Evolutionary conservation across 176 grass and related monocot genomes (phyloP), one percentile per base, ranked within the genome.

Genomic region (Musa troglodytarum): DNA sequence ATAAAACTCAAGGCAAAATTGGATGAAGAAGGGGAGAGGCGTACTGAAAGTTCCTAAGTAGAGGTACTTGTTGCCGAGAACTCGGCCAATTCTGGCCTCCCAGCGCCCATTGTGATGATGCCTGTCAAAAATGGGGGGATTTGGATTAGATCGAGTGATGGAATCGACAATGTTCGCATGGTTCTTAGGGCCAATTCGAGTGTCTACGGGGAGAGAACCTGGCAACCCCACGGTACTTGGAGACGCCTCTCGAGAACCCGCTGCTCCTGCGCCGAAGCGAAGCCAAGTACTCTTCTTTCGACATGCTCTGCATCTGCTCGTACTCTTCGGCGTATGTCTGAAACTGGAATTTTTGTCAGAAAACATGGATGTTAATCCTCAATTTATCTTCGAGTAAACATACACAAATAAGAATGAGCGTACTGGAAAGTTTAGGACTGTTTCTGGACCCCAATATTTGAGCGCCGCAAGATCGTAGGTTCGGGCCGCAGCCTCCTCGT

Each of bases 171-270:
- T 43, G 34, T 6, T 43, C 4, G 34, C 0, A 43, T 62, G 13
- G 20, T 62, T n/a, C 6, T 19, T 1, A 11, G 20, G 20, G 8
- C 20, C 15, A 19, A 58, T 58, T 58, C 11, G 55, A 15, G 55
- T 17, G 57, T 21, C 5, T 19, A 58, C 6, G 6, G 57, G 64
- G 52, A 15, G 17, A 52, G 3, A 79, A 98, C 95, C 95, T 99
- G 77, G 95, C 95, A 19, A 99, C 95, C 23, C 95, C 95, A 69
- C 95, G 81, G 84, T 94, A 99, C 82, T 94, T 99, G 61, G 95
- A 99, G 54, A 99, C 90, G 1, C 90, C 95, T 68, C 95, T 91
- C 13, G 95, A 93, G 84, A 99, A 99, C 29, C 95, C 95, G 34
- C 82, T 94, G 82, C 95, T 99, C 73, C 90, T 83, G 59, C 95